Evolutionary conservation across 164 flowering plant species (phyloP), one percentile per base, ranked within the genome.

Genomic region (Nymphaea thermarum): DNA sequence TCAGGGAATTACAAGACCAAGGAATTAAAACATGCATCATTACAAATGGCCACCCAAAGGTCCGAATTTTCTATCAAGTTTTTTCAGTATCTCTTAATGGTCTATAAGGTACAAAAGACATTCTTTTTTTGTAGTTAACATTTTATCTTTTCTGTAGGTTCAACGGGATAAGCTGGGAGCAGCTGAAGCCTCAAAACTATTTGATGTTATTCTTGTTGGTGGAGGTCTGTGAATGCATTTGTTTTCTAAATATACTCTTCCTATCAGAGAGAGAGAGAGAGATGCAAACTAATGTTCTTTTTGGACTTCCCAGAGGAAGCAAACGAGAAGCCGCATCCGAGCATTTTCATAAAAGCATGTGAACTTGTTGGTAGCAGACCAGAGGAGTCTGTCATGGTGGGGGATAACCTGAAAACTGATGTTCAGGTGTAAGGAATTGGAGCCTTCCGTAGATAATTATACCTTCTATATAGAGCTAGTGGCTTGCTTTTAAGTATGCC

Each of bases 121-220:
- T 25, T 25, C 36, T 25, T 25, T 25, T 25, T 25, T 25, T 25
- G 36, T 25, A 25, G 36, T 25, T 25, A 25, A 25, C 36, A 25
- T 25, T 10, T 45, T 45, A 45, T 61, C 16, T 61, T n/a, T 61
- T 36, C 11, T 61, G 25, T n/a, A 61, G 63, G 63, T 61, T n/a
- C 63, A 61, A n/a, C 25, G 63, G 16, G 63, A 2, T n/a, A 61
- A 61, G 63, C 63, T 61, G 7, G 36, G 16, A 61, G 63, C 63
- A 7, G 63, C 63, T 61, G 63, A 61, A 61, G 63, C 63, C 5
- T 36, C 25, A n/a, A 61, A 61, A 61, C 63, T 61, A 7, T 61
- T 61, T 61, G 63, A 61, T 61, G 36, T 36, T n/a, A 61, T 61
- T 8, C 25, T 61, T 61, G 63, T 61, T 61, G 63, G 63, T 61